A percentile compares a stretch with the other conserved stretches of the same genome.
Conservation (phyloP, 2,329 filamentous ascomycete genomes). For the Leptodontidium sp. region DNA sequence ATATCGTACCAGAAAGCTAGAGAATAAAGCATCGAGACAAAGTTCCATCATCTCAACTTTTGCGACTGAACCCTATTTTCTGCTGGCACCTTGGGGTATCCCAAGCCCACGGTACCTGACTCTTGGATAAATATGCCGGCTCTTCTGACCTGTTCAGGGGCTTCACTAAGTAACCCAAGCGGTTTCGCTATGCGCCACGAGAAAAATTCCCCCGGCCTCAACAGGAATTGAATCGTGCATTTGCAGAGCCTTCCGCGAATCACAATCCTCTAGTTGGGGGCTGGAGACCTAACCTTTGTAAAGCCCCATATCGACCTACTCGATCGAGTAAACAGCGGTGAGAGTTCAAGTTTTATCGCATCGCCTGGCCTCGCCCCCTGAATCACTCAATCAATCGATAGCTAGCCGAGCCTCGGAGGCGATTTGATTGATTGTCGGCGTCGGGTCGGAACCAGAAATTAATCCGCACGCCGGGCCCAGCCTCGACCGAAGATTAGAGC, state of each 20-base stretch:
- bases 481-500: constrained; percentile 4
- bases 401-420: constrained; percentile 1
- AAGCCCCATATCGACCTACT: not conserved
- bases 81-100: not conserved
- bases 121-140: constrained; percentile 14
- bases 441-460: not conserved
- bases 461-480: not conserved
- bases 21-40: not conserved
- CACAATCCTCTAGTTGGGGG: not conserved
- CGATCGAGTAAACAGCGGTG: constrained; percentile 9
- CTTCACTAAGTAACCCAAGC: not conserved
- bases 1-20: no score
- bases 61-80: not conserved
- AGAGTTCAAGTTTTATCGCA: not conserved
- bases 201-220: not conserved
- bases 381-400: not conserved
- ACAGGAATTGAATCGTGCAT: not conserved
- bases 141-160: constrained; percentile 5
- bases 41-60: constrained; percentile 2
- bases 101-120: constrained; percentile 9
- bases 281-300: not conserved
- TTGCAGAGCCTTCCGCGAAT: constrained; percentile 17
- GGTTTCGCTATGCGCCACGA: constrained; percentile 16
- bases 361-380: not conserved
- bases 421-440: not conserved